Percentiles rank a stretch among this genome's conserved stretches.
These are phyloP conservation scores for Sanghuangporus sanghuang DNA, from an alignment of 1,284 basidiomycete species.

Conservation along the genomic window DNA sequence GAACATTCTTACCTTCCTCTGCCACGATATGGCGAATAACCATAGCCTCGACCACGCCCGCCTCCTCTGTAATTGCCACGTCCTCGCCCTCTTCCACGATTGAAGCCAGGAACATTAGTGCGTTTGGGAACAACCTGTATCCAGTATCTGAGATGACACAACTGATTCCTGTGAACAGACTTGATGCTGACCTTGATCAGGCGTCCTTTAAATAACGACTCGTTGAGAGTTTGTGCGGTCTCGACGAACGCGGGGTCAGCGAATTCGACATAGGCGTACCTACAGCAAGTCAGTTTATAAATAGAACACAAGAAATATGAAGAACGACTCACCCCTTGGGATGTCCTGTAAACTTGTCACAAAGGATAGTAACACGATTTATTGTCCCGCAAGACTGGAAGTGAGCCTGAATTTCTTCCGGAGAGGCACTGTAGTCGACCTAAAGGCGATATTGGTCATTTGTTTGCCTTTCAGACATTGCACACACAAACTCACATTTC, in stretches of 20 bases:
- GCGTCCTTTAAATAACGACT: conserved; percentile 90
- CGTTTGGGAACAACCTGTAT: conserved; percentile 84
- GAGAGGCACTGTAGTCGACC: conserved; percentile 98
- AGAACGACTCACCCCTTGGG: conserved; percentile 84
- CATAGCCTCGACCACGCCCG: conserved; percentile 43
- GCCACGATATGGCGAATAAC: conserved; percentile 73
- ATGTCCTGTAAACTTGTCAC: conserved; percentile 99
- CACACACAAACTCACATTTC: conserved; percentile 70
- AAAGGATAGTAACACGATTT: conserved; percentile 98
- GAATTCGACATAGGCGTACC: conserved; percentile 99
- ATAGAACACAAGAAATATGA: neutral
- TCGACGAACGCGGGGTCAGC: conserved; percentile 91
- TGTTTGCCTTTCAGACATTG: neutral
- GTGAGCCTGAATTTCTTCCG: conserved; percentile 97
- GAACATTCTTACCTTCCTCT: conserved; percentile 67
- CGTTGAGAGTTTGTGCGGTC: conserved; percentile 92
- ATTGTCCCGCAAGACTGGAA: conserved; percentile 98
- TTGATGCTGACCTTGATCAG: conserved; percentile 72
- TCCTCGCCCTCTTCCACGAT: conserved; percentile 76
- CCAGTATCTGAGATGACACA: neutral
- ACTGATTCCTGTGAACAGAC: conserved; percentile 3
- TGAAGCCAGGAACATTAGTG: conserved; percentile 90
- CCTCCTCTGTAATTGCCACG: conserved; percentile 59
- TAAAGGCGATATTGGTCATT: conserved; percentile 28
- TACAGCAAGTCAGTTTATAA: conserved; percentile 27